Evolutionary conservation across 116 monocot genomes (phyloP).

Genomic region (Iris pallida): DNA sequence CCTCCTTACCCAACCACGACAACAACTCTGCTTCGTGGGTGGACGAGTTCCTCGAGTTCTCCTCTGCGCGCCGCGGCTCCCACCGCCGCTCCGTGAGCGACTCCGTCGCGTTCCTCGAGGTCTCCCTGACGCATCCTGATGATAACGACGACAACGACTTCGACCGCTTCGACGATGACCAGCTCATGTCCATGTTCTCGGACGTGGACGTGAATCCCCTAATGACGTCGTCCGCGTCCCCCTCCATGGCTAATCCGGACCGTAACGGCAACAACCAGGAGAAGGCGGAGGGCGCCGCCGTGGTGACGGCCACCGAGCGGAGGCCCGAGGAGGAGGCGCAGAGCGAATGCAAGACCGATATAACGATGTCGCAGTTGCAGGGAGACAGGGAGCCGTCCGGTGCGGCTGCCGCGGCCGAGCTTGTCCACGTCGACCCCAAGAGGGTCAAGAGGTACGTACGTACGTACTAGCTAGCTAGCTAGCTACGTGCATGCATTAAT

Average conservation of each 20-base stretch:
- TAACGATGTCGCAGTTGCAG: not conserved
- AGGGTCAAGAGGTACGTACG: slow-evolving; percentile 95
- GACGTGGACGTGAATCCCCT: not conserved
- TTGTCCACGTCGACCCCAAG: slow-evolving; percentile 43
- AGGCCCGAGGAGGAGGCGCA: slow-evolving; percentile 23
- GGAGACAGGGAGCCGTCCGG: not conserved
- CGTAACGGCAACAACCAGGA: slow-evolving; percentile 28
- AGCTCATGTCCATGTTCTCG: slow-evolving; percentile 70
- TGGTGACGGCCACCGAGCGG: not conserved
- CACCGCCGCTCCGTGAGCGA: slow-evolving; percentile 58
- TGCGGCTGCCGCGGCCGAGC: slow-evolving; percentile 1
- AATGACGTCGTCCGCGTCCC: not conserved
- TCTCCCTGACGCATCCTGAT: not conserved
- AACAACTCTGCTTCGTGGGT: slow-evolving; percentile 19
- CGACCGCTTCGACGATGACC: slow-evolving; percentile 67
- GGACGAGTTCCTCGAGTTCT: slow-evolving; percentile 76
- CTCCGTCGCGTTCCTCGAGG: slow-evolving; percentile 48
- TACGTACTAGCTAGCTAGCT: too few relatives aligned
- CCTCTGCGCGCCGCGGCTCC: slow-evolving; percentile 32
- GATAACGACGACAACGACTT: slow-evolving; percentile 26
- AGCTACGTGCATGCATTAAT: not conserved
- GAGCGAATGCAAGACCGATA: slow-evolving; percentile 30
- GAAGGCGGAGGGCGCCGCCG: not conserved
- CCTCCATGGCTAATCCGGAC: slow-evolving; percentile 20
- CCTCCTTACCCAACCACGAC: not conserved